These are phyloP conservation scores for Globisporangium barbulae DNA, from an alignment of 352 stramenopile species.

Conservation along the genomic window DNA sequence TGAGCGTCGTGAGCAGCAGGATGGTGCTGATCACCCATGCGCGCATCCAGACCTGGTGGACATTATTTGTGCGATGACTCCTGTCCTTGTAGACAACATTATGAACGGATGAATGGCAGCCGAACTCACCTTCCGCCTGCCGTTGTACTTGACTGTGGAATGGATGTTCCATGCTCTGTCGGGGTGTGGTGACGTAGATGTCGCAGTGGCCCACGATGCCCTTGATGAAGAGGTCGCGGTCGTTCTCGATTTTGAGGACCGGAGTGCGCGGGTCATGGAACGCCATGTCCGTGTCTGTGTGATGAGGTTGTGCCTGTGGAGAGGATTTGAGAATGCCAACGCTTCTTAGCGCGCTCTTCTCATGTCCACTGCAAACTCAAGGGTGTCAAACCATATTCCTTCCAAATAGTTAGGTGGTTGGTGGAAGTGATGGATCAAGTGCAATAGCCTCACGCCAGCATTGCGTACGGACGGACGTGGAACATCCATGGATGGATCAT, in stretches of 20 bases:
- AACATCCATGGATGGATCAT: not conserved
- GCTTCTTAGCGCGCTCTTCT: not conserved
- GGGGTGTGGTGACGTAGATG: not conserved
- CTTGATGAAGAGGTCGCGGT: slow-evolving; percentile 13
- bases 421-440: not conserved
- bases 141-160: slow-evolving; percentile 6
- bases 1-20: not conserved
- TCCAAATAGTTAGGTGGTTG: not conserved
- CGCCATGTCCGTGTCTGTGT: not conserved
- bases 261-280: not conserved
- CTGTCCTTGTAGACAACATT: not conserved
- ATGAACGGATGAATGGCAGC: not conserved
- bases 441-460: not conserved
- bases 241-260: slow-evolving; percentile 10
- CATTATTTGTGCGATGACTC: not conserved
- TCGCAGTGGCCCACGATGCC: slow-evolving; percentile 12
- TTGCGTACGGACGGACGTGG: not conserved
- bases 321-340: not conserved
- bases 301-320: not conserved
- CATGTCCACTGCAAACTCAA: not conserved
- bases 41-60: slow-evolving; percentile 6
- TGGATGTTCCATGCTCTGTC: not conserved
- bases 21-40: not conserved
- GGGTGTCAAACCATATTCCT: not conserved
- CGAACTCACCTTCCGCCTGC: slow-evolving; percentile 3